Evolutionary conservation across 441 rosid species (phyloP).

Genomic region (Hura crepitans): DNA sequence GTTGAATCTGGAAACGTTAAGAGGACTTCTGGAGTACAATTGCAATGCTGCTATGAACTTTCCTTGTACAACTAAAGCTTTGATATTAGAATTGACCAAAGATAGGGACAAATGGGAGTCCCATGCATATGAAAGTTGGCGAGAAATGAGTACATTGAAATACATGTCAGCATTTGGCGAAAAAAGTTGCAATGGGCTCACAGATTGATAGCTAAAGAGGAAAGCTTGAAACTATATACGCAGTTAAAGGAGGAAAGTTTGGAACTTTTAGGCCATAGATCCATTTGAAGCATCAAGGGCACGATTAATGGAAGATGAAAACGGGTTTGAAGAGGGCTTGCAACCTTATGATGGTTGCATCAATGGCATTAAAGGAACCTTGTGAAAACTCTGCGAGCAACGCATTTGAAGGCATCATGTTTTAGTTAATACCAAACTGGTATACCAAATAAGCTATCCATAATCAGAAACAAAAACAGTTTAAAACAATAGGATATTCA

Average conservation of each 20-base stretch:
- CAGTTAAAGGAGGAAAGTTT: not conserved
- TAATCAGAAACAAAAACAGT: too few species aligned
- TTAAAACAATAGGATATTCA: too few species aligned
- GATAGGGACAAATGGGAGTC: slow-evolving; percentile 21
- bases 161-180: slow-evolving; percentile 35
- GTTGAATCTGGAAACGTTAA: slow-evolving; percentile 38
- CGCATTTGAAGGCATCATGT: too few species aligned
- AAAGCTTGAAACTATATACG: not conserved
- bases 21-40: slow-evolving; percentile 38
- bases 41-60: slow-evolving; percentile 46
- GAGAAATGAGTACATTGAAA: slow-evolving; percentile 30
- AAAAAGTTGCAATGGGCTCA: not conserved
- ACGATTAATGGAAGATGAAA: not conserved
- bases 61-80: slow-evolving; percentile 34
- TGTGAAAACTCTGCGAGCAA: too few species aligned
- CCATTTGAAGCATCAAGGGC: not conserved
- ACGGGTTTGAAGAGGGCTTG: not conserved
- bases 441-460: too few species aligned
- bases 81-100: slow-evolving; percentile 33
- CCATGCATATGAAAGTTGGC: slow-evolving; percentile 27
- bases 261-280: not conserved
- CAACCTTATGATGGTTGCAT: not conserved
- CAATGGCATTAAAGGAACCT: not conserved
- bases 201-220: too few species aligned
- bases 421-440: too few species aligned